These are phyloP conservation scores for Paramecium bursaria DNA, from an alignment of 73 alveolate genomes.

Conservation along the genomic window DNA sequence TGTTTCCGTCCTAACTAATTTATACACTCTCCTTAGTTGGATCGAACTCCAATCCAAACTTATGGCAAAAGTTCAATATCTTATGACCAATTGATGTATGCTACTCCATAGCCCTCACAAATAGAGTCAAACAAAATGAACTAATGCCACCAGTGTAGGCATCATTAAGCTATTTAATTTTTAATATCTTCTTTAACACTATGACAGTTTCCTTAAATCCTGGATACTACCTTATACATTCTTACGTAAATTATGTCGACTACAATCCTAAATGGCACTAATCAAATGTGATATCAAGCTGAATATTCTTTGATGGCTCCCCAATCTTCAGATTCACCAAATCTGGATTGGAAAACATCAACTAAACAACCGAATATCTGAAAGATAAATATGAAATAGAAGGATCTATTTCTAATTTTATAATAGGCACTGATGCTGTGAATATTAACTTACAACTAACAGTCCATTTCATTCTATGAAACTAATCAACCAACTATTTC, in stretches of 20 bases:
- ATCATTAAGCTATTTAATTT: slow-evolving; percentile 43
- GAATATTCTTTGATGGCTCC: slow-evolving; percentile 1
- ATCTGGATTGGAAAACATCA: slow-evolving; percentile 13
- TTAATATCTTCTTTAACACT: slow-evolving; percentile 8
- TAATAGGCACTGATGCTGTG: slow-evolving; percentile 44
- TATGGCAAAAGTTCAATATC: slow-evolving; percentile 22
- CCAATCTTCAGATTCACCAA: slow-evolving; percentile 3
- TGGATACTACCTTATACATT: background rate
- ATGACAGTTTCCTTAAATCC: slow-evolving; percentile 42
- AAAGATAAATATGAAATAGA: slow-evolving; percentile 25
- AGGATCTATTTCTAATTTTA: slow-evolving; percentile 36
- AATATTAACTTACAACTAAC: slow-evolving; percentile 39
- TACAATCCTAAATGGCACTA: slow-evolving; percentile 18
- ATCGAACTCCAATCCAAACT: slow-evolving; percentile 52
- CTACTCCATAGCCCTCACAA: slow-evolving; percentile 36
- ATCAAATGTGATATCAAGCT: slow-evolving; percentile 47
- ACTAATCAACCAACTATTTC: slow-evolving; percentile 19
- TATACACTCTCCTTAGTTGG: too few relatives aligned
- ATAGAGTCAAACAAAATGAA: slow-evolving; percentile 47
- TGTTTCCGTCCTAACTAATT: too few relatives aligned
- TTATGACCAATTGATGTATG: slow-evolving; percentile 18
- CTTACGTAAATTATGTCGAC: slow-evolving; percentile 31
- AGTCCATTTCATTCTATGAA: slow-evolving; percentile 17
- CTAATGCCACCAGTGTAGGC: slow-evolving; percentile 59
- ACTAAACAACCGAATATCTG: background rate